Conservation (phyloP, 192 early-diverging fungal species). For the Coemansia sp. region DNA sequence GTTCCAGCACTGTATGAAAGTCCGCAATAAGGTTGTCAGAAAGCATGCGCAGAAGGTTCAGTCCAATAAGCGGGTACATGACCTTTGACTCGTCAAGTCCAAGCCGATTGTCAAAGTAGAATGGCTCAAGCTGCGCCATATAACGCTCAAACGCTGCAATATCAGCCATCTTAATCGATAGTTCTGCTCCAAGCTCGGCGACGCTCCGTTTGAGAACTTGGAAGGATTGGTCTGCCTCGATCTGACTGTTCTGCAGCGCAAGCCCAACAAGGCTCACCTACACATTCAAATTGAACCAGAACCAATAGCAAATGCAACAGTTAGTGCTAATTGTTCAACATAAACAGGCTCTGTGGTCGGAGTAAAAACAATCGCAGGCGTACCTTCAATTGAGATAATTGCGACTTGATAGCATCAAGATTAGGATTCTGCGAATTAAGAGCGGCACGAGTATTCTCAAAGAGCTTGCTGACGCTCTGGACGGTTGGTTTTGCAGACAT, state of each 20-base stretch:
- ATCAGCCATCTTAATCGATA: slow-evolving; percentile 81
- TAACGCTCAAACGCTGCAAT: slow-evolving; percentile 95
- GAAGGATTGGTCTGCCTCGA: slow-evolving; percentile 29
- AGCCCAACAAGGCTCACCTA: slow-evolving; percentile 45
- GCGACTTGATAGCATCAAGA: slow-evolving; percentile 33
- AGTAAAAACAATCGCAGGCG: background rate
- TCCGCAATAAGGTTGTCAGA: slow-evolving; percentile 95
- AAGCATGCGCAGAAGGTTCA: slow-evolving; percentile 90
- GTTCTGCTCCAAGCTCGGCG: slow-evolving; percentile 87
- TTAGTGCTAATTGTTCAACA: background rate
- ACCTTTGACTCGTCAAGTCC: slow-evolving; percentile 71
- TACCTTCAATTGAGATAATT: slow-evolving; percentile 55
- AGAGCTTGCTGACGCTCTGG: slow-evolving; percentile 12
- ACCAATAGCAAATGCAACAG: background rate
- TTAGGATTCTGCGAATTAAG: slow-evolving; percentile 40
- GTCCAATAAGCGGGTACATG: slow-evolving; percentile 86
- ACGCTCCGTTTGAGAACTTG: slow-evolving; percentile 51
- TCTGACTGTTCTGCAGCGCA: slow-evolving; percentile 30
- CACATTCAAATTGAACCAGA: slow-evolving; percentile 1
- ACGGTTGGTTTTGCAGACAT: slow-evolving; percentile 9
- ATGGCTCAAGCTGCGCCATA: slow-evolving; percentile 85
- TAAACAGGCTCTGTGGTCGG: background rate
- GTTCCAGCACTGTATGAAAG: slow-evolving; percentile 96
- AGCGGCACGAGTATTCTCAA: slow-evolving; percentile 34
- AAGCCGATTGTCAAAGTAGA: slow-evolving; percentile 69